A percentile compares a stretch with the other conserved stretches of the same genome.
phyloP scores from a whole-genome alignment of 2,329 filamentous ascomycete genomes.

The Penicillium sp. region DNA sequence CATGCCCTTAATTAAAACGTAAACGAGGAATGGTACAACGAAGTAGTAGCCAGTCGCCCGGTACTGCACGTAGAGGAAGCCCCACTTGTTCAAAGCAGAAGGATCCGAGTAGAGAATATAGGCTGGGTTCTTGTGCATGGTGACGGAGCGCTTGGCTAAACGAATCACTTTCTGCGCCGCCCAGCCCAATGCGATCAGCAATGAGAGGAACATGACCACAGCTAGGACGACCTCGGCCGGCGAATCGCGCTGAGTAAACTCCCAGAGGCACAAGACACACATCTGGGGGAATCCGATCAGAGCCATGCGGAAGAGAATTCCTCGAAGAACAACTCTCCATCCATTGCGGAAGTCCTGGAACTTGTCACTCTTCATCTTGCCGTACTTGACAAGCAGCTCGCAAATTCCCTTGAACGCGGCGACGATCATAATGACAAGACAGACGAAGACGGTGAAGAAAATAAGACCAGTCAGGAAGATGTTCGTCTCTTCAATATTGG shows the following conservation, averaged over 20 bases:
- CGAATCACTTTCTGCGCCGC: conserved; percentile 87
- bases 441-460: conserved; percentile 85
- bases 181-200: conserved; percentile 78
- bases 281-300: conserved; percentile 93
- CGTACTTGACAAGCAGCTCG: conserved; percentile 73
- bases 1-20: conserved; percentile 84
- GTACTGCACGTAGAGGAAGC: conserved; percentile 96
- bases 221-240: conserved; percentile 83
- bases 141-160: conserved; percentile 83
- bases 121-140: conserved; percentile 93
- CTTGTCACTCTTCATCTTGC: conserved; percentile 80
- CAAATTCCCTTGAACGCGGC: conserved; percentile 79
- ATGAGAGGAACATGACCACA: conserved; percentile 83
- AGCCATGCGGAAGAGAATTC: conserved; percentile 87
- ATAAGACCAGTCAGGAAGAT: conserved; percentile 89
- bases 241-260: conserved; percentile 85
- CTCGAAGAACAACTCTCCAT: conserved; percentile 90
- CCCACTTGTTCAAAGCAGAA: conserved; percentile 95
- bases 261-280: conserved; percentile 88
- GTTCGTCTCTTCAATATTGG: conserved; percentile 85
- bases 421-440: conserved; percentile 73
- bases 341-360: conserved; percentile 94
- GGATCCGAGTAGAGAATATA: conserved; percentile 97
- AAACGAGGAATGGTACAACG: conserved; percentile 76
- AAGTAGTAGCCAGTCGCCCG: conserved; percentile 96